These are phyloP conservation scores for Rhypophila decipiens DNA, from an alignment of 495 filamentous ascomycete genomes.

Conservation along the genomic window DNA sequence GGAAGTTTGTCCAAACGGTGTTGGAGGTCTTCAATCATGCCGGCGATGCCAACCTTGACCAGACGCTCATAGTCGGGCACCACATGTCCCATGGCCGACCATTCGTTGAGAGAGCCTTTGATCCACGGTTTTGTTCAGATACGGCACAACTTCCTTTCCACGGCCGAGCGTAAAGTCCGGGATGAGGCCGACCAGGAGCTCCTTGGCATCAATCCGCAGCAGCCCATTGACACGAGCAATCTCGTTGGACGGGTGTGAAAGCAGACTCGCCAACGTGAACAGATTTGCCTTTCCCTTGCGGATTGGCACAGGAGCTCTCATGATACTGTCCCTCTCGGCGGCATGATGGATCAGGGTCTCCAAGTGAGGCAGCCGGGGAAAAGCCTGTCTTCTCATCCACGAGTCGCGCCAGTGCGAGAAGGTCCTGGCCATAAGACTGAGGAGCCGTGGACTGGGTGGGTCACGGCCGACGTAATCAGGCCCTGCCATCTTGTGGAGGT, in stretches of 20 bases:
- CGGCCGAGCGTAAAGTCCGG: conserved; percentile 1
- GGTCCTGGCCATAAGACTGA: conserved; percentile 4
- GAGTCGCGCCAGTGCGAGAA: conserved; percentile 9
- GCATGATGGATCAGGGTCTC: neutral
- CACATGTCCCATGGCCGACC: conserved; percentile 1
- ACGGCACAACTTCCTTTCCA: conserved; percentile 1
- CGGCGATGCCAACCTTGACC: neutral
- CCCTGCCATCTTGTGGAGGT: conserved; percentile 1
- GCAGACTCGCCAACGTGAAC: neutral
- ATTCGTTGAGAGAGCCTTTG: neutral
- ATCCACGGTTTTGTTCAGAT: neutral
- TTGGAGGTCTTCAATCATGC: neutral
- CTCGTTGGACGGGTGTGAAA: neutral
- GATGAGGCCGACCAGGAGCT: conserved; percentile 1
- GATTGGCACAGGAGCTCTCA: neutral
- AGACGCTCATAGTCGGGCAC: conserved; percentile 2
- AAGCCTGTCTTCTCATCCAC: conserved; percentile 4
- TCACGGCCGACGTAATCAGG: neutral
- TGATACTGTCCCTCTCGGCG: neutral
- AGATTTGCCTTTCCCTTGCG: neutral
- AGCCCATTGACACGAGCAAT: neutral
- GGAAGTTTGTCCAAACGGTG: neutral
- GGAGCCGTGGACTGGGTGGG: conserved; percentile 5
- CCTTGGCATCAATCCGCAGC: neutral
- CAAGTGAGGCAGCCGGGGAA: conserved; percentile 2